Evolutionary conservation across 441 rosid species (phyloP).

Genomic region (Flueggea neowawraea): DNA sequence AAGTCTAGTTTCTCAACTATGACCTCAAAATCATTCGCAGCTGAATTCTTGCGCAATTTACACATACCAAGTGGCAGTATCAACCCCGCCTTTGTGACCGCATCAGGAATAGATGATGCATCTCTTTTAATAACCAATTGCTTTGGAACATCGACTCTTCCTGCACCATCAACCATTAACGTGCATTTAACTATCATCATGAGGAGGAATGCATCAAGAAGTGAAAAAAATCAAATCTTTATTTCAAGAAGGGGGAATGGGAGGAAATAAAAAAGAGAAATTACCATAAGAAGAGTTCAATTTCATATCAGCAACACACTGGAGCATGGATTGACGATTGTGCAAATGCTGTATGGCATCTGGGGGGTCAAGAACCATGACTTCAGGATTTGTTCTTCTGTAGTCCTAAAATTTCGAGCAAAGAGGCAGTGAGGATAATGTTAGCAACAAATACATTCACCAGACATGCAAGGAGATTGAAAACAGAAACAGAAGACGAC

Average conservation of each 20-base stretch:
- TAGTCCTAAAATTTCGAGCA: constrained; percentile 45
- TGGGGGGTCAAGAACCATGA: constrained; percentile 94
- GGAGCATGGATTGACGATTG: constrained; percentile 92
- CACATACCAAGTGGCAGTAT: constrained; percentile 68
- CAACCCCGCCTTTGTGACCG: constrained; percentile 69
- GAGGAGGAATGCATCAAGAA: neutral
- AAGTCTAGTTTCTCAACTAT: neutral
- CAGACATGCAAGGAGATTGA: neutral
- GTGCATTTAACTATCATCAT: constrained; percentile 9
- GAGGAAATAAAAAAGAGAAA: constrained; percentile 1
- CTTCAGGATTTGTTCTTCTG: constrained; percentile 66
- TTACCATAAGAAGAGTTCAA: constrained; percentile 60
- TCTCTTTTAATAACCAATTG: constrained; percentile 76
- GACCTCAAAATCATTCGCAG: neutral
- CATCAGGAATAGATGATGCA: constrained; percentile 68
- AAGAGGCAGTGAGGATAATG: neutral
- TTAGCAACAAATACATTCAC: neutral
- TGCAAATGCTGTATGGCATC: constrained; percentile 81
- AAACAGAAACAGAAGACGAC: neutral
- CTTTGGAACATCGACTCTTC: constrained; percentile 69
- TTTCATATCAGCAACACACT: constrained; percentile 82
- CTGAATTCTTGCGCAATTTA: neutral
- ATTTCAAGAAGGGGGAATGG: no score
- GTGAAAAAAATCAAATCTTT: neutral
- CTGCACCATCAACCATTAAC: constrained; percentile 32